A percentile compares a stretch with the other conserved stretches of the same genome.
These are phyloP conservation scores for Venustampulla echinocandica DNA, from an alignment of 495 filamentous ascomycete species.

Conservation along the genomic window DNA sequence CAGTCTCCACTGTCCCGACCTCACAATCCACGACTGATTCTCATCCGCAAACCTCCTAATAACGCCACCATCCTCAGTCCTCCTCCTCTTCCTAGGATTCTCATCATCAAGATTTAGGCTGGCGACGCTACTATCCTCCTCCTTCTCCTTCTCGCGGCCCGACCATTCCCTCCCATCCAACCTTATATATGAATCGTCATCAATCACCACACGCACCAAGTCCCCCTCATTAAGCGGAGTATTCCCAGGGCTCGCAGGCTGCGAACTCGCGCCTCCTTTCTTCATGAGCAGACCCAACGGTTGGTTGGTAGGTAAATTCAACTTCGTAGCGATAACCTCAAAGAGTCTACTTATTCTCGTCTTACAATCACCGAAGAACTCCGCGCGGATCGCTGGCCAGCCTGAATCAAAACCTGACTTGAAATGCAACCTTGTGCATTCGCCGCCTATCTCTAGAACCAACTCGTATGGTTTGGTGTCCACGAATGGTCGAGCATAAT, in stretches of 20 bases:
- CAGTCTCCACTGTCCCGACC: conserved; percentile 73
- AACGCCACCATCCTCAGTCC: conserved; percentile 22
- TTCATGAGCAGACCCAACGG: conserved; percentile 62
- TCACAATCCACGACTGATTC: conserved; percentile 59
- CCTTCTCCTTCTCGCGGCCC: not conserved
- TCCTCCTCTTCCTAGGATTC: conserved; percentile 39
- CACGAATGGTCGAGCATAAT: conserved; percentile 75
- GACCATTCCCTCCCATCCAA: conserved; percentile 55
- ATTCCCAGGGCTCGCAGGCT: conserved; percentile 59
- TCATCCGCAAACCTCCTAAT: conserved; percentile 24
- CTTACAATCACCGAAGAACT: conserved; percentile 63
- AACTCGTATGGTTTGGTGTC: conserved; percentile 62
- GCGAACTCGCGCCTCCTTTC: conserved; percentile 37
- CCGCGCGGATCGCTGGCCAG: conserved; percentile 40
- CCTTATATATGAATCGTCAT: conserved; percentile 58
- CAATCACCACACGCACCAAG: conserved; percentile 57
- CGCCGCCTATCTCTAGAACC: conserved; percentile 68
- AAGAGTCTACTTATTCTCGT: conserved; percentile 63
- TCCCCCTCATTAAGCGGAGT: conserved; percentile 59
- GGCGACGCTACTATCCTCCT: conserved; percentile 3
- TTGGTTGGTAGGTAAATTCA: conserved; percentile 58
- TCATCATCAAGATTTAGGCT: conserved; percentile 3
- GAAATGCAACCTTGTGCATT: conserved; percentile 57
- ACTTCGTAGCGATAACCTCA: conserved; percentile 72
- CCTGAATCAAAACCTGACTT: not conserved